Conservation (phyloP, 306 rosid genomes). For the Vigna nakashimae region DNA sequence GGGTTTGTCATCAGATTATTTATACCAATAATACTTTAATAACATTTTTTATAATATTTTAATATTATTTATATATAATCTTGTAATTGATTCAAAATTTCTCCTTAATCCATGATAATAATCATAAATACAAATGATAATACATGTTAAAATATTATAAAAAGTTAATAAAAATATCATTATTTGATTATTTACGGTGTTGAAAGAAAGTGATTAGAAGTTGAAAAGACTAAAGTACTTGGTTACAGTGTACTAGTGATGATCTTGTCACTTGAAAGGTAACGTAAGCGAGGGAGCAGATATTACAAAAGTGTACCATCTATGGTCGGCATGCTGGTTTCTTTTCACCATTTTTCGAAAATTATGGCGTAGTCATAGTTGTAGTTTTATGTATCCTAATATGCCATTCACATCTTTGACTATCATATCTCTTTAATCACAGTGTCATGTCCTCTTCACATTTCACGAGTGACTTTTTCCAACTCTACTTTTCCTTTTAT, state of each 20-base stretch:
- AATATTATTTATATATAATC: too few species aligned
- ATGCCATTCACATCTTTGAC: conserved; percentile 24
- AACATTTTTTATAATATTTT: too few species aligned
- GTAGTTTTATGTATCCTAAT: background rate
- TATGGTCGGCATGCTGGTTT: conserved; percentile 28
- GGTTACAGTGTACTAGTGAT: conserved; percentile 15
- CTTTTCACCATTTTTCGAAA: background rate
- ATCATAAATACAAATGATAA: too few species aligned
- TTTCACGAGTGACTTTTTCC: background rate
- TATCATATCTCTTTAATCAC: background rate
- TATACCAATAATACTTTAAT: too few species aligned
- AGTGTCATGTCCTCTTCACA: conserved; percentile 4
- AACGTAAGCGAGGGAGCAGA: conserved; percentile 30
- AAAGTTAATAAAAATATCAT: too few species aligned
- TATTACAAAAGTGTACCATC: conserved; percentile 17
- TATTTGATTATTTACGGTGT: background rate
- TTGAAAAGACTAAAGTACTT: conserved; percentile 10
- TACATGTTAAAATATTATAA: too few species aligned
- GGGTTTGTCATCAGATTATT: background rate
- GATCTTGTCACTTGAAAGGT: conserved; percentile 14
- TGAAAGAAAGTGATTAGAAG: conserved; percentile 29
- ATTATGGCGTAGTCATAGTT: background rate
- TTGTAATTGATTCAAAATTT: rapidly evolving
- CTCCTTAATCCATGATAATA: rapidly evolving
- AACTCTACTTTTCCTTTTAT: background rate